A percentile compares a stretch with the other conserved stretches of the same genome.
phyloP scores from a whole-genome alignment of 495 filamentous ascomycete genomes.

The Annulohypoxylon stygium region DNA sequence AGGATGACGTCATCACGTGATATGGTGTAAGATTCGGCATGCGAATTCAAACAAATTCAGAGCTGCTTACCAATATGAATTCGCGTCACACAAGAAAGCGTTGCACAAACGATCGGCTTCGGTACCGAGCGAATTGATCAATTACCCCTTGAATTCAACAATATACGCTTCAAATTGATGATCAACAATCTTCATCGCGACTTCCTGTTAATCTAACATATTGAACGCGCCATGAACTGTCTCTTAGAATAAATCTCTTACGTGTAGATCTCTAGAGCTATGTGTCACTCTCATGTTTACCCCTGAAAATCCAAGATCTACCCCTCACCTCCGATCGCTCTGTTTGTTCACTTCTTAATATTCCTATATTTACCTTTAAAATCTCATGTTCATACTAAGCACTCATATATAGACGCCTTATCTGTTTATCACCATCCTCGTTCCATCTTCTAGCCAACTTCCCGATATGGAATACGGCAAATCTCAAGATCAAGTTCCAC shows the following conservation, averaged over 20 bases:
- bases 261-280: not conserved
- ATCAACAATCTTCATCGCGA: not conserved
- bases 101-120: not conserved
- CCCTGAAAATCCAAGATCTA: not conserved
- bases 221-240: not conserved
- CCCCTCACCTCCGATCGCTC: too few species aligned
- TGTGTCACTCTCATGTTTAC: not conserved
- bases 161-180: not conserved
- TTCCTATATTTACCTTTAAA: not conserved
- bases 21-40: constrained; percentile 37
- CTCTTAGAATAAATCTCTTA: not conserved
- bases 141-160: not conserved
- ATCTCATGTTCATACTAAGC: not conserved
- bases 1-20: constrained; percentile 49
- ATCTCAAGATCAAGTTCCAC: constrained; percentile 28
- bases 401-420: not conserved
- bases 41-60: constrained; percentile 13
- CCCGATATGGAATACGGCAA: constrained; percentile 39
- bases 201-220: not conserved
- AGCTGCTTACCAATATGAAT: constrained; percentile 35
- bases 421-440: constrained; percentile 3
- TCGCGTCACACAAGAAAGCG: not conserved
- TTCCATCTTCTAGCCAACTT: constrained; percentile 15
- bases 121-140: not conserved
- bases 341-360: not conserved